Base-by-base conservation (phyloP, 1,139 yeast species). In the Yamadazyma mexicana region DNA sequence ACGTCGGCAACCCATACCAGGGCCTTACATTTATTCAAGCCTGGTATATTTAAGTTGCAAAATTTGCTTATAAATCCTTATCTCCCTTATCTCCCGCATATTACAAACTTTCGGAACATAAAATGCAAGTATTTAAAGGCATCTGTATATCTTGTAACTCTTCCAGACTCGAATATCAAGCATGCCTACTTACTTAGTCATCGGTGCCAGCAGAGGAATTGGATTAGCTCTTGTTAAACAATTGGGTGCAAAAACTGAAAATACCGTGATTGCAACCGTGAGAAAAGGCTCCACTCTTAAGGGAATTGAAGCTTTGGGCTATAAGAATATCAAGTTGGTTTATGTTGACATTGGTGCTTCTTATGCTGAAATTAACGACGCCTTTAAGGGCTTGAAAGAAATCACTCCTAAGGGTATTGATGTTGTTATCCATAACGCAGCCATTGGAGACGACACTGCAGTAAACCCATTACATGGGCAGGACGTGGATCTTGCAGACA, bases 181-280 rank as follows among this genome's bases (percentile, higher is more conserved):
- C n/a, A 42, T 42, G 45, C n/a, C 39, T 17, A 37, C 41, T 31
- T 42, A 40, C 26, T 40, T 42, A 7, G 23, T 42, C 4, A 38
- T 39, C 2, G 46, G 46, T 16, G 34, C 18, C 10, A 42, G 35
- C 33, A 34, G 40, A 31, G 46, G 46, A 15, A 33, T 42, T 35
- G 46, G 46, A 3, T 24, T 35, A 4, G 42, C 22, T 9, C 30
- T 40, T 10, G 33, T 40, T 18, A 37, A 38, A 17, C 33, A 31
- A 26, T 22, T 28, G 10, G 40, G 40, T 33, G n/a, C 32, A 5
- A 18, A 40, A 15, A 32, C 38, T 2, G 12, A 36, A 5, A 37
- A 39, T 20, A 7, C 26, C 3, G 35, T 42, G 17, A 22, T 30
- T 23, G 45, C 23, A 11, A 42, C 45, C 8, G 45, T 34, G 12